These are phyloP conservation scores for Psidium friedrichsthalianum DNA, from an alignment of 345 rosid genomes.

Conservation along the genomic window DNA sequence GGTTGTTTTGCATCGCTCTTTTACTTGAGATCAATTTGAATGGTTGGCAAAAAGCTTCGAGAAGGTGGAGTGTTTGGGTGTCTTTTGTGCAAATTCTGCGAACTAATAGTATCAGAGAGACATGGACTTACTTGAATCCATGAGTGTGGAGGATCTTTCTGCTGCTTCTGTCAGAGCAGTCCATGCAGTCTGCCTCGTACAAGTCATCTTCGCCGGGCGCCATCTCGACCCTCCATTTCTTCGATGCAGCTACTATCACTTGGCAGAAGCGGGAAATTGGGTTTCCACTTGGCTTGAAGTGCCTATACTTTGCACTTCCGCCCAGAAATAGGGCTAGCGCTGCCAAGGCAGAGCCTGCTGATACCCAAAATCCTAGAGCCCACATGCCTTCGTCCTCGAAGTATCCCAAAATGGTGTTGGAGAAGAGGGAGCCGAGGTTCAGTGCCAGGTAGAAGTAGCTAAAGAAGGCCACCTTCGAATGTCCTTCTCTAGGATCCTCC, in stretches of 20 bases:
- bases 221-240: constrained; percentile 47
- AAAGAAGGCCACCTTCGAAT: constrained; percentile 79
- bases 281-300: constrained; percentile 82
- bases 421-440: constrained; percentile 93
- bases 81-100: neutral
- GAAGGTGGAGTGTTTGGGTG: neutral
- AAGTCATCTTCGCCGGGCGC: constrained; percentile 34
- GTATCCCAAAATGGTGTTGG: constrained; percentile 85
- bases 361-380: constrained; percentile 93
- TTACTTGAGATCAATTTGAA: neutral
- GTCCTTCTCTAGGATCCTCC: constrained; percentile 75
- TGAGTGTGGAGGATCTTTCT: constrained; percentile 79
- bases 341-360: constrained; percentile 75
- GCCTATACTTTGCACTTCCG: constrained; percentile 69
- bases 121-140: constrained; percentile 67
- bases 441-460: constrained; percentile 95
- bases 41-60: neutral
- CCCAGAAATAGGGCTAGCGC: constrained; percentile 66
- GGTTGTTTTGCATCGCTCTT: neutral
- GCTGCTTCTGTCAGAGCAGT: constrained; percentile 27
- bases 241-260: constrained; percentile 68
- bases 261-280: constrained; percentile 81
- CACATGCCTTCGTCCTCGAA: constrained; percentile 91
- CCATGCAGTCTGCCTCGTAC: constrained; percentile 28
- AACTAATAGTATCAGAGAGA: neutral